Conservation (phyloP, 495 filamentous ascomycete species). For the Lasiosphaeriaceae sp. region DNA sequence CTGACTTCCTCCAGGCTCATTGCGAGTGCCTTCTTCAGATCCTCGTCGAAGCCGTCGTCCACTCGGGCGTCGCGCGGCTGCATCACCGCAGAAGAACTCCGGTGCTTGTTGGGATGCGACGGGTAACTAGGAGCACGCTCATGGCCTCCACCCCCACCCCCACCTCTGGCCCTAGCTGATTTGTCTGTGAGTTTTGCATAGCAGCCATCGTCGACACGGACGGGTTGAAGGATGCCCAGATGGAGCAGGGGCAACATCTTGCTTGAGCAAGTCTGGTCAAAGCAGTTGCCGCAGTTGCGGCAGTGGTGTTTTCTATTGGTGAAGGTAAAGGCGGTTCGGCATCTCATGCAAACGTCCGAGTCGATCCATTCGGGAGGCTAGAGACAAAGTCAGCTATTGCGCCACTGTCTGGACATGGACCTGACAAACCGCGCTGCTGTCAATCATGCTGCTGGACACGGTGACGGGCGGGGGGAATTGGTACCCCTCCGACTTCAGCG, state of each 20-base stretch:
- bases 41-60: conserved; percentile 84
- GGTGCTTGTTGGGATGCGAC: conserved; percentile 36
- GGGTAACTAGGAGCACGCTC: conserved; percentile 30
- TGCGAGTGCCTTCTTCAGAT: conserved; percentile 84
- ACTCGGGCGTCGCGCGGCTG: conserved; percentile 84
- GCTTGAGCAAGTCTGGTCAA: conserved; percentile 87
- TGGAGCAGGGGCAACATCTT: conserved; percentile 87
- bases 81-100: conserved; percentile 54
- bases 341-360: conserved; percentile 98
- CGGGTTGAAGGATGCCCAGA: conserved; percentile 84
- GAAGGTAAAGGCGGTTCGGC: conserved; percentile 90
- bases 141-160: conserved; percentile 19
- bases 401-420: not conserved
- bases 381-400: conserved; percentile 8
- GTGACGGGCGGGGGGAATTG: conserved; percentile 84
- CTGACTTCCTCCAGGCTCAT: conserved; percentile 96
- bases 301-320: conserved; percentile 98
- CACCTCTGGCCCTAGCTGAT: conserved; percentile 30
- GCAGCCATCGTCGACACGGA: conserved; percentile 96
- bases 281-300: conserved; percentile 94
- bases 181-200: conserved; percentile 85
- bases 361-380: conserved; percentile 97
- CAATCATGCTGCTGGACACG: conserved; percentile 90
- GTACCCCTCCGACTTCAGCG: conserved; percentile 78
- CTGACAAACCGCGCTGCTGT: conserved; percentile 75